These are phyloP conservation scores for Thalassiosira livingstoniorum DNA, from an alignment of 352 stramenopile genomes.

Conservation along the genomic window DNA sequence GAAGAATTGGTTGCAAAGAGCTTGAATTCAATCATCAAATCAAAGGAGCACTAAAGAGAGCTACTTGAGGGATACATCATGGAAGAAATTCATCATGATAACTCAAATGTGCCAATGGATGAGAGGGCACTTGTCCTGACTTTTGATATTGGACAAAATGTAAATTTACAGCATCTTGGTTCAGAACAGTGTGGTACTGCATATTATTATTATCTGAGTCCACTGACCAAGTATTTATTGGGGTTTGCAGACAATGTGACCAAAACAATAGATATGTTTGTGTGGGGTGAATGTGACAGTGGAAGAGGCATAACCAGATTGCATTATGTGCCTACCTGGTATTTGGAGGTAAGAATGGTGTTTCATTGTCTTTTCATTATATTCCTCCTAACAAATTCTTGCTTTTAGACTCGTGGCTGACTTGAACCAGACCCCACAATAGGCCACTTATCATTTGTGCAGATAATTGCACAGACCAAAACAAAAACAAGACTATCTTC, in stretches of 20 bases:
- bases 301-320: background rate
- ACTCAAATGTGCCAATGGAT: background rate
- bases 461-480: conserved; percentile 37
- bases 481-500: conserved; percentile 36
- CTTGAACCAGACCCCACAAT: background rate
- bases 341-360: background rate
- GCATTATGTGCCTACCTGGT: conserved; percentile 8
- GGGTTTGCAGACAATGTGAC: background rate
- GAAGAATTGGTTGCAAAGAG: too few relatives aligned
- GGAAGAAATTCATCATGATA: conserved; percentile 13
- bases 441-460: conserved; percentile 18
- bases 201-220: conserved; percentile 15
- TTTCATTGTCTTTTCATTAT: background rate
- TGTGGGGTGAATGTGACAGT: conserved; percentile 5
- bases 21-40: too few relatives aligned
- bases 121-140: background rate
- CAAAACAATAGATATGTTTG: conserved; percentile 13
- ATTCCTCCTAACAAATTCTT: background rate
- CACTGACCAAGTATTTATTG: conserved; percentile 3
- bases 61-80: too few relatives aligned
- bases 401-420: background rate
- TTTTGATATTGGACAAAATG: conserved; percentile 24
- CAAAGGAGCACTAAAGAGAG: too few relatives aligned
- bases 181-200: background rate
- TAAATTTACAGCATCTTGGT: background rate